A percentile compares a stretch with the other conserved stretches of the same genome.
phyloP scores from a whole-genome alignment of 441 rosid species.

The Populus tomentosa region DNA sequence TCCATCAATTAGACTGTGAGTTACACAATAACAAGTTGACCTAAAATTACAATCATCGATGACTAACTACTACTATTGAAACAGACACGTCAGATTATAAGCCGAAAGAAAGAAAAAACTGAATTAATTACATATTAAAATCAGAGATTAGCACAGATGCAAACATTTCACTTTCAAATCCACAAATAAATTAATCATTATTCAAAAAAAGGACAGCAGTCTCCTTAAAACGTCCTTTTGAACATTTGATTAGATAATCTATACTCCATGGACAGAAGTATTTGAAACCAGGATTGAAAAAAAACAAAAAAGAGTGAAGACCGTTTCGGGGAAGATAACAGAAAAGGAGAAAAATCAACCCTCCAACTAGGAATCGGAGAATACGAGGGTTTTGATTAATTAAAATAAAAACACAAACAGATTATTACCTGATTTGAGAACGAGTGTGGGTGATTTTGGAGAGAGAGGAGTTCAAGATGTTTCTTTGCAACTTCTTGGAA shows the following conservation, averaged over 20 bases:
- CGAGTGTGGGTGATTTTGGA: not conserved
- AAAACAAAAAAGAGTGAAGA: not conserved
- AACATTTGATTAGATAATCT: not conserved
- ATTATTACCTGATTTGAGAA: constrained; percentile 8
- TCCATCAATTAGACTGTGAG: not conserved
- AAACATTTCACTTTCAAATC: not conserved
- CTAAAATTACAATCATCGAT: not conserved
- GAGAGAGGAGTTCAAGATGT: not conserved
- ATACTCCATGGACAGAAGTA: not conserved
- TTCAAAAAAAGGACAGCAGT: not conserved
- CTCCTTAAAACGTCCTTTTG: not conserved
- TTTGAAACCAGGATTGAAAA: too few relatives aligned
- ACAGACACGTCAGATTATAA: not conserved
- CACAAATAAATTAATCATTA: not conserved
- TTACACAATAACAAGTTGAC: not conserved
- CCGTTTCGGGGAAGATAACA: not conserved
- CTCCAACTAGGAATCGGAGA: not conserved
- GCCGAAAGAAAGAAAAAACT: not conserved
- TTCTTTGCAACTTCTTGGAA: not conserved
- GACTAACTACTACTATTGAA: not conserved
- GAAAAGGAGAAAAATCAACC: not conserved
- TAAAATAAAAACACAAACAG: not conserved
- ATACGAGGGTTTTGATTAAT: not conserved
- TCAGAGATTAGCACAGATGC: not conserved
- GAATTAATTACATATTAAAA: not conserved